Base-by-base conservation (phyloP, 805 yeast species). In the Starmerella asiatica region DNA sequence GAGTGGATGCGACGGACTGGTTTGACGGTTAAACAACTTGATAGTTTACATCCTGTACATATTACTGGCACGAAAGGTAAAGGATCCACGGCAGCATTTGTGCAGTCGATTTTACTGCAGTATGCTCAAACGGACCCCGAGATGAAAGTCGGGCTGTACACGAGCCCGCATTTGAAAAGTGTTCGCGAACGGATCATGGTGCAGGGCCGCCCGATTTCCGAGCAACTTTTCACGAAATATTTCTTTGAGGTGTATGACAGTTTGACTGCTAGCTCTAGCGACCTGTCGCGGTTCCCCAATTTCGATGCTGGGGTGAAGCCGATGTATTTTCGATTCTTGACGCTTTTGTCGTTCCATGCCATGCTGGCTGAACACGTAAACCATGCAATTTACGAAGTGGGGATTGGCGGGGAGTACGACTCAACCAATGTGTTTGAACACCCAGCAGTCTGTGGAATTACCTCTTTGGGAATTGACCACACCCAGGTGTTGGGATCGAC, bases 61-160 rank as follows among this genome's bases (percentile, higher is more conserved):
- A 79, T 93, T 28, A 86, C 99, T 0, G 99, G 99, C 17, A 91
- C 99, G 1, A 91, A 91, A 58, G 99, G 99, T 12, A 91, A 91
- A 62, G 99, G 99, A 1, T 85, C 96, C 0, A 88, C 97, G 0
- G 88, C 96, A 60, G 95, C 98, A 0, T 91, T 91, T 56, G 73
- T 85, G 2, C 81, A 82, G 52, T 75, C 91, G 2, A 83, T 93
- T 29, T 59, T 93, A 45, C 54, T 60, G 6, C 83, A 83, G 55
- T 83, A 83, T 52, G 15, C 34, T 6, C 62, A 60, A 21, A 46
- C 57, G 44, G 15, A 40, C 11, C 26, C 26, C 26, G 24, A 27
- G 21, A 2, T 60, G 16, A 83, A 82, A 57, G 70, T 86, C 37
- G 99, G 98, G 0, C 67, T 91, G n/a, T 91, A 82, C 56, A 86